Conservation (phyloP, 768 basidiomycete genomes). For the Mycena filopes region DNA sequence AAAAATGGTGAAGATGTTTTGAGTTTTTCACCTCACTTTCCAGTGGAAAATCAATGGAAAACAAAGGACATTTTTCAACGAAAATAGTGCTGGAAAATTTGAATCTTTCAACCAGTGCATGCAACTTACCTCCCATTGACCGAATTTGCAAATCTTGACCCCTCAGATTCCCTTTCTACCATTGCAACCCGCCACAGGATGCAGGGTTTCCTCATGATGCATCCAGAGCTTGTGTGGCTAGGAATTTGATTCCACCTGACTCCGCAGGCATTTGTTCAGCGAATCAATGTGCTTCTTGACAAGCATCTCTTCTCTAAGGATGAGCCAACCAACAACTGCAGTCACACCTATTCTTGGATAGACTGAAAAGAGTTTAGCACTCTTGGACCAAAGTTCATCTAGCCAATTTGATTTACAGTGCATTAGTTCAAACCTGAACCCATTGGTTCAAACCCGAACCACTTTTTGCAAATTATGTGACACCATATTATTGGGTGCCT, state of each 20-base stretch:
- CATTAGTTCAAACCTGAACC: neutral
- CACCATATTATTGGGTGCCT: neutral
- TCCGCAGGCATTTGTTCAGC: neutral
- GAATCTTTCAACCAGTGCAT: neutral
- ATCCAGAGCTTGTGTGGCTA: slow-evolving; percentile 9
- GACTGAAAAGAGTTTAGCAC: neutral
- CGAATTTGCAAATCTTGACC: neutral
- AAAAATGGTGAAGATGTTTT: too few species aligned
- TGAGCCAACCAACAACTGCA: neutral
- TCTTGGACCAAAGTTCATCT: neutral
- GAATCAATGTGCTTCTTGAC: neutral
- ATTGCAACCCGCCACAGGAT: neutral
- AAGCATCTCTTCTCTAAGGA: neutral
- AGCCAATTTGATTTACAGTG: neutral
- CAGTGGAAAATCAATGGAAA: too few species aligned
- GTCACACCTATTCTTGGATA: neutral
- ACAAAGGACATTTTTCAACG: too few species aligned
- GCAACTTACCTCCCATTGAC: neutral
- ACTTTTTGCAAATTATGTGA: neutral
- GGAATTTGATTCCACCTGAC: neutral
- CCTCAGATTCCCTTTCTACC: neutral
- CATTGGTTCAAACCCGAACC: neutral
- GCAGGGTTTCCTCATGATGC: slow-evolving; percentile 9
- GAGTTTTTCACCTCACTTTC: too few species aligned
- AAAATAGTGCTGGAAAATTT: too few species aligned